phyloP scores from a whole-genome alignment of 768 basidiomycete genomes.

The Rhizopogon roseolus region DNA sequence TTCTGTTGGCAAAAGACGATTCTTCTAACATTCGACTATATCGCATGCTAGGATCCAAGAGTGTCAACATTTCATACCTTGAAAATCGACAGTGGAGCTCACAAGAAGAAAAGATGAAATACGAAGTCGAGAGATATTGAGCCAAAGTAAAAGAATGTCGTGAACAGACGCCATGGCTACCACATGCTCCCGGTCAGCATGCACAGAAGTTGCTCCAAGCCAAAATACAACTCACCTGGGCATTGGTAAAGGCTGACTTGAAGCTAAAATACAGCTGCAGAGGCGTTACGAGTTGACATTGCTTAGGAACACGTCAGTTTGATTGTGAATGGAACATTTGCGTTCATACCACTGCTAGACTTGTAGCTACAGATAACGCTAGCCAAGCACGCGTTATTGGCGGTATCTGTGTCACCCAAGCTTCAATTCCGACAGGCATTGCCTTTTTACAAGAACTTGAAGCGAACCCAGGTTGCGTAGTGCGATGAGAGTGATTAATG shows the following conservation, averaged over 20 bases:
- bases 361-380: slow-evolving; percentile 69
- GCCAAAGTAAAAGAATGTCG: slow-evolving; percentile 97
- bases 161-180: slow-evolving; percentile 83
- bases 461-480: slow-evolving; percentile 1
- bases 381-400: slow-evolving; percentile 90
- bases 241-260: slow-evolving; percentile 76
- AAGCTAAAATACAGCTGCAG: slow-evolving; percentile 92
- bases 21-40: slow-evolving; percentile 97
- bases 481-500: background rate
- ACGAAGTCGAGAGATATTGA: slow-evolving; percentile 89
- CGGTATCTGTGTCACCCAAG: slow-evolving; percentile 88
- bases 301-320: slow-evolving; percentile 40
- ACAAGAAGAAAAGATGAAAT: slow-evolving; percentile 99
- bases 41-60: slow-evolving; percentile 65
- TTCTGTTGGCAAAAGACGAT: slow-evolving; percentile 86
- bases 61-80: background rate
- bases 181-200: slow-evolving; percentile 10
- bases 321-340: background rate
- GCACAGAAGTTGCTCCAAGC: background rate
- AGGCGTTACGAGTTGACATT: slow-evolving; percentile 89
- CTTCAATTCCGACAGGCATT: slow-evolving; percentile 85
- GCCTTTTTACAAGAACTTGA: slow-evolving; percentile 2
- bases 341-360: slow-evolving; percentile 77
- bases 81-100: slow-evolving; percentile 27
- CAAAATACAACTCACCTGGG: slow-evolving; percentile 49